A percentile compares a stretch with the other conserved stretches of the same genome.
Evolutionary conservation across 805 yeast genomes (phyloP).

Genomic region (Tetrapisispora pingtungensis): DNA sequence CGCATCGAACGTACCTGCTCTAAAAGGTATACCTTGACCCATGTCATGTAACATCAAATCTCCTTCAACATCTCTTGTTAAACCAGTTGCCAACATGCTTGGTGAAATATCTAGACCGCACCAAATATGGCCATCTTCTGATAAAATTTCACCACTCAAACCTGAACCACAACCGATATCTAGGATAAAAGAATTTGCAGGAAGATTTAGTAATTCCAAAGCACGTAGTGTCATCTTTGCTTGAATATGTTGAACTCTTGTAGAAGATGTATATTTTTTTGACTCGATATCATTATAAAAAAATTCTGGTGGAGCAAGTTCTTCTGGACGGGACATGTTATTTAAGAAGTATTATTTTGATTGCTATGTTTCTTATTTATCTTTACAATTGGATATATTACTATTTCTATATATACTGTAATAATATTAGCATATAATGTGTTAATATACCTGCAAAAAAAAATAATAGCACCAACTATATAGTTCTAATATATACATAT

Average conservation of each 20-base stretch:
- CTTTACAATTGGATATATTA: too few relatives aligned
- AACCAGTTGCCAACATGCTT: constrained; percentile 88
- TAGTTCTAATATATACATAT: too few relatives aligned
- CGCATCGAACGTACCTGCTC: constrained; percentile 95
- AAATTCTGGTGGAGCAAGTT: constrained; percentile 91
- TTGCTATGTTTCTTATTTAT: too few relatives aligned
- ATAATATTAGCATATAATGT: too few relatives aligned
- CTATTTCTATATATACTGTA: too few relatives aligned
- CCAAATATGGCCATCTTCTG: constrained; percentile 84
- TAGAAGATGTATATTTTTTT: constrained; percentile 77
- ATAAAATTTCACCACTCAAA: constrained; percentile 82
- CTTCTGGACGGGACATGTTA: constrained; percentile 89
- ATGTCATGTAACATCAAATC: constrained; percentile 86
- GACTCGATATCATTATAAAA: constrained; percentile 90
- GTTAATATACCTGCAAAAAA: too few relatives aligned
- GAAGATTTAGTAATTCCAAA: constrained; percentile 71
- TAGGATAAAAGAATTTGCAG: constrained; percentile 54
- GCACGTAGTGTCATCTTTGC: constrained; percentile 96
- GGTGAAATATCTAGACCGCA: constrained; percentile 94
- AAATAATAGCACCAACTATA: too few relatives aligned
- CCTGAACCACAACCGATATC: constrained; percentile 99
- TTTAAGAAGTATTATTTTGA: background rate
- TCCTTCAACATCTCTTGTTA: constrained; percentile 88
- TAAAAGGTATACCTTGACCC: constrained; percentile 88
- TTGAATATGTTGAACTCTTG: constrained; percentile 97